Evolutionary conservation across 345 rosid genomes (phyloP).

Genomic region (Combretum micranthum): DNA sequence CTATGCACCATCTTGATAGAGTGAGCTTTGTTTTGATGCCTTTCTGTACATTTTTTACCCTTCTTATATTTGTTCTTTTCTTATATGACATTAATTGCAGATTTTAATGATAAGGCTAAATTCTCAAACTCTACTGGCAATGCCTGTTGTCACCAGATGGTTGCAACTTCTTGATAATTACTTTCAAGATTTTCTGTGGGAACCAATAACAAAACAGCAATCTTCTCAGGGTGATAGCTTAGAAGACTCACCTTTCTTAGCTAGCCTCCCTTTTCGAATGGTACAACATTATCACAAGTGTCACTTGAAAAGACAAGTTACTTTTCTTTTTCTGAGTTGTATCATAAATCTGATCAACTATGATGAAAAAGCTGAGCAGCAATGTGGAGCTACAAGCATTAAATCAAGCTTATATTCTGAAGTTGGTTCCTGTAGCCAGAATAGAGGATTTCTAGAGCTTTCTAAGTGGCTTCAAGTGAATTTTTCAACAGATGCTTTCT

Average conservation of each 20-base stretch:
- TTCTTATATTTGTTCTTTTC: constrained; percentile 1
- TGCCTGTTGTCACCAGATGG: constrained; percentile 46
- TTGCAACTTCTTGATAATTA: constrained; percentile 57
- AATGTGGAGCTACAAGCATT: constrained; percentile 22
- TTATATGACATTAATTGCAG: constrained; percentile 32
- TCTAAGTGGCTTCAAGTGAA: constrained; percentile 54
- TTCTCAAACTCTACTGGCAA: constrained; percentile 29
- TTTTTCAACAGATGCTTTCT: constrained; percentile 22
- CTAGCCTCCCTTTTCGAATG: constrained; percentile 32
- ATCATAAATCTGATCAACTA: constrained; percentile 44
- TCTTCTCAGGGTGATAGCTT: constrained; percentile 34
- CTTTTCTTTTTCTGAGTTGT: constrained; percentile 66
- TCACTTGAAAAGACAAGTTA: constrained; percentile 62
- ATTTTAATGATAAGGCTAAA: constrained; percentile 75
- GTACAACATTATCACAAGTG: constrained; percentile 14
- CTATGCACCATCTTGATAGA: too few relatives aligned
- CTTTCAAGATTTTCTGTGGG: constrained; percentile 47
- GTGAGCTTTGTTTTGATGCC: too few relatives aligned
- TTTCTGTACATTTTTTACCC: neutral
- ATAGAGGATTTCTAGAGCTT: constrained; percentile 45
- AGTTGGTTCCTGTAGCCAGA: constrained; percentile 23
- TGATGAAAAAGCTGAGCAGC: constrained; percentile 24
- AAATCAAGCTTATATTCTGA: constrained; percentile 18
- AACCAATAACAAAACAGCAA: constrained; percentile 19
- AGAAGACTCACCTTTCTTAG: constrained; percentile 75